These are phyloP conservation scores for Extremus antarcticus DNA, from an alignment of 495 filamentous ascomycete species.

Conservation along the genomic window DNA sequence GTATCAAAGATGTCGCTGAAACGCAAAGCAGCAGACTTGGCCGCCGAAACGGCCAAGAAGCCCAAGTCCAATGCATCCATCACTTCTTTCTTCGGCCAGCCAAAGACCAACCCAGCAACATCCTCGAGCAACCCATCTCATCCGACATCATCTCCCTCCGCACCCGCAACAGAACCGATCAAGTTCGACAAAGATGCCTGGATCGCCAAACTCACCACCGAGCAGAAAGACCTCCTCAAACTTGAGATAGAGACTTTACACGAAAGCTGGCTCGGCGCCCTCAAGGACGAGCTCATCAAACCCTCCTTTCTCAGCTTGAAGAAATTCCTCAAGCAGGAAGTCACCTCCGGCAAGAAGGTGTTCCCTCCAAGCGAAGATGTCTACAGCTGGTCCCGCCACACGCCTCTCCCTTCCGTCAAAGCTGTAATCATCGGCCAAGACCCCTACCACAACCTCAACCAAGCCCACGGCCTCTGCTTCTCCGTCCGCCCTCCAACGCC, in stretches of 20 bases:
- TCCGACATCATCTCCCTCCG: constrained; percentile 28
- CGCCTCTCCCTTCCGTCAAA: constrained; percentile 76
- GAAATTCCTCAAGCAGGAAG: constrained; percentile 71
- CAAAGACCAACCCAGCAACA: constrained; percentile 32
- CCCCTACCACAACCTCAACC: constrained; percentile 90
- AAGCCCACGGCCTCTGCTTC: constrained; percentile 93
- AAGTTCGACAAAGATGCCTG: constrained; percentile 85
- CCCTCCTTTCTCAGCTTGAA: constrained; percentile 78
- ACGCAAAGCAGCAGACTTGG: constrained; percentile 51
- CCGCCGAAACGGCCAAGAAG: constrained; percentile 52
- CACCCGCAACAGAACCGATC: constrained; percentile 24
- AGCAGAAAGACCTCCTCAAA: constrained; percentile 70
- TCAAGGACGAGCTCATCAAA: constrained; percentile 71
- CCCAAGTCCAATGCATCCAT: constrained; percentile 55
- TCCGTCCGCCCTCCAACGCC: constrained; percentile 80
- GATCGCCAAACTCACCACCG: constrained; percentile 62
- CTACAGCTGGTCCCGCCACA: constrained; percentile 94
- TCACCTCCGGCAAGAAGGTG: constrained; percentile 56
- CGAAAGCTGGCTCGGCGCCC: constrained; percentile 75
- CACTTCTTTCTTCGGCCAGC: constrained; percentile 53
- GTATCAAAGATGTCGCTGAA: constrained; percentile 45
- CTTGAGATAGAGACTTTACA: constrained; percentile 88
- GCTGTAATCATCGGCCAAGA: constrained; percentile 90
- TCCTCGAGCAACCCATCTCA: constrained; percentile 27
- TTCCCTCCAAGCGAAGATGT: constrained; percentile 82